Evolutionary conservation across 169 alveolate species (phyloP), one percentile per base, ranked within the genome.

Genomic region (Plasmodium billcollinsi): DNA sequence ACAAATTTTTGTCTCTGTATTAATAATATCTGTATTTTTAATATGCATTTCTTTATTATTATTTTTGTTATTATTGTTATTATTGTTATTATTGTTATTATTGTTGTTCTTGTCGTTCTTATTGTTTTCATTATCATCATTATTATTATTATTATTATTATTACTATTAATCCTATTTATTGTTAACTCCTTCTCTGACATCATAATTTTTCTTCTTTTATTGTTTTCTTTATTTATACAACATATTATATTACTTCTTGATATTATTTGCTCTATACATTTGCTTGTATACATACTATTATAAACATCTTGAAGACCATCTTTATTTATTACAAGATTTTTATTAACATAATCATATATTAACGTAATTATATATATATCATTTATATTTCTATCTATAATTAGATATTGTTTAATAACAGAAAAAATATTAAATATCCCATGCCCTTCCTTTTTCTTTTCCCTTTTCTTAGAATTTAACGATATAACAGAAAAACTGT

Each of bases 351-450:
- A 21, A 14, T 80, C 73, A 62, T 67, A 80, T 33, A 80, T 8
- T 8, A 80, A 8, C 20, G 43, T 39, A 54, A 80, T 33, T 20
- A 80, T 11, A 58, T 24, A 29, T 52, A 58, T 69, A 29, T 52
- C 43, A 49, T 69, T 80, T 49, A 12, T 72, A 29, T 47, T 15
- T 21, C 20, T 45, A 33, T 80, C 85, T 33, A 80, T 49, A 9
- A 73, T 15, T 45, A 80, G 63, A 45, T 69, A 80, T 20, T 47
- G 67, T 80, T 69, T 80, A 54, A n/a, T 62, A 63, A 39, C 47
- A 39, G 47, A 39, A 39, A 80, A 69, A 49, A 50, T 29, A 21
- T 29, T 18, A 18, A 33, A 33, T 62, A 33, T 33, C 11, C 45
- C 49, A 20, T 12, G 52, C 9, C 2, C 21, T 45, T 61, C 43